Evolutionary conservation across 83 land plant genomes (phyloP), one percentile per base, ranked within the genome.

Genomic region (Diphasiastrum complanatum): DNA sequence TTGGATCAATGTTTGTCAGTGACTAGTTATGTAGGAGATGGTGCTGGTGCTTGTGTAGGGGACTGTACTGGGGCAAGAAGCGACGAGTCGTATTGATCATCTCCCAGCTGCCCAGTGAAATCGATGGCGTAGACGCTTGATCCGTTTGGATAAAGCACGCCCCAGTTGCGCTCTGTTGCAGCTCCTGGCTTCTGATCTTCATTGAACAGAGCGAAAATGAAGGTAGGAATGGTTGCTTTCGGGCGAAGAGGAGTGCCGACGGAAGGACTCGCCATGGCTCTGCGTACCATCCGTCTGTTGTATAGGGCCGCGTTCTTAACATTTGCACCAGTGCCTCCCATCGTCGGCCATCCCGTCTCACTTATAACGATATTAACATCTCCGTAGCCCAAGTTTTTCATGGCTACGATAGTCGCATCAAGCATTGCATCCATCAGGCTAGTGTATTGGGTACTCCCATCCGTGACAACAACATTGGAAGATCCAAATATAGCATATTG

Each of bases 241-340:
- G 67, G 67, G 36, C 59, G 26, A 23, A 32, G 14, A 33, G 67
- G 67, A 2, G 67, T 61, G 56, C 64, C 64, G n/a, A n/a, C n/a
- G n/a, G n/a, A n/a, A n/a, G n/a, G n/a, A n/a, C n/a, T n/a, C n/a
- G n/a, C n/a, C n/a, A n/a, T n/a, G 10, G n/a, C 33, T 28, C n/a
- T 54, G 16, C 33, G 4, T 28, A 54, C 58, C 6, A 54, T 14
- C 33, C 58, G 34, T 22, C 33, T 28, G 33, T 54, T 54, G 33
- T 54, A 54, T 11, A 28, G 11, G 16, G 58, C 58, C 16, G 58
- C 58, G n/a, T n/a, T n/a, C n/a, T n/a, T n/a, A n/a, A n/a, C n/a
- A n/a, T n/a, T n/a, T n/a, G n/a, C n/a, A n/a, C 58, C 58, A 6
- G n/a, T 26, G n/a, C 25, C 58, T 14, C 58, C 58, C 11, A 4